A percentile compares a stretch with the other conserved stretches of the same genome.
Evolutionary conservation across 1,284 basidiomycete genomes (phyloP).

Genomic region (Schizophyllum amplum): DNA sequence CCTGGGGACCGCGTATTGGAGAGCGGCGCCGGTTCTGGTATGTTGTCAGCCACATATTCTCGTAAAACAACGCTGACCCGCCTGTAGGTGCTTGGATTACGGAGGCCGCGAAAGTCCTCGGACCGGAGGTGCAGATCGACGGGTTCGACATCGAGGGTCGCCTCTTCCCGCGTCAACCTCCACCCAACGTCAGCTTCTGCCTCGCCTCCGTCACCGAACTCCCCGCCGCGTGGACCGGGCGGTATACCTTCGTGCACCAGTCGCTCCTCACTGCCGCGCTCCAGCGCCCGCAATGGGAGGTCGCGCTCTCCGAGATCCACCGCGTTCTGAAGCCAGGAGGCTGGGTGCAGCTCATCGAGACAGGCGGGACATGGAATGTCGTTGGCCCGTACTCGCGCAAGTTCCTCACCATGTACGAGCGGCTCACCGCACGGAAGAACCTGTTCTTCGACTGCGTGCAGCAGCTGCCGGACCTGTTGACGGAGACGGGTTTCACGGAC

Average conservation of each 20-base stretch:
- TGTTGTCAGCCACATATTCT: not conserved
- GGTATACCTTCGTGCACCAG: conserved; percentile 21
- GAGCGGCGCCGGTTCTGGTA: conserved; percentile 18
- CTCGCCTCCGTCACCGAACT: conserved; percentile 14
- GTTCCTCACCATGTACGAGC: conserved; percentile 3
- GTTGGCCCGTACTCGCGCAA: conserved; percentile 11
- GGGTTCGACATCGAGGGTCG: conserved; percentile 18
- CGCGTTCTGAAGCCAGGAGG: conserved; percentile 21
- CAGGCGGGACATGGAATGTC: conserved; percentile 4
- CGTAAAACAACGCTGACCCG: not conserved
- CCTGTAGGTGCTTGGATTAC: conserved; percentile 11
- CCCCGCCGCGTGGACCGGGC: conserved; percentile 17
- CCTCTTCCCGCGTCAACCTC: conserved; percentile 14
- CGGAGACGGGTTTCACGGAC: conserved; percentile 15
- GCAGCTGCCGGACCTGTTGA: conserved; percentile 13
- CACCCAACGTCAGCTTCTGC: conserved; percentile 16
- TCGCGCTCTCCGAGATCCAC: conserved; percentile 17
- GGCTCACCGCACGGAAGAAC: conserved; percentile 2
- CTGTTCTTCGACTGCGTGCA: conserved; percentile 8
- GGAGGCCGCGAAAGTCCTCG: conserved; percentile 9
- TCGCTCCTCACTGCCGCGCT: conserved; percentile 20
- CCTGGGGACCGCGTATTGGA: conserved; percentile 18
- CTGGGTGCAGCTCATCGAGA: conserved; percentile 18
- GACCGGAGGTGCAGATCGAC: conserved; percentile 4
- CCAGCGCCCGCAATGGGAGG: conserved; percentile 14